phyloP scores from a whole-genome alignment of 208 protist genomes.

The Acanthamoeba culbertsoni region DNA sequence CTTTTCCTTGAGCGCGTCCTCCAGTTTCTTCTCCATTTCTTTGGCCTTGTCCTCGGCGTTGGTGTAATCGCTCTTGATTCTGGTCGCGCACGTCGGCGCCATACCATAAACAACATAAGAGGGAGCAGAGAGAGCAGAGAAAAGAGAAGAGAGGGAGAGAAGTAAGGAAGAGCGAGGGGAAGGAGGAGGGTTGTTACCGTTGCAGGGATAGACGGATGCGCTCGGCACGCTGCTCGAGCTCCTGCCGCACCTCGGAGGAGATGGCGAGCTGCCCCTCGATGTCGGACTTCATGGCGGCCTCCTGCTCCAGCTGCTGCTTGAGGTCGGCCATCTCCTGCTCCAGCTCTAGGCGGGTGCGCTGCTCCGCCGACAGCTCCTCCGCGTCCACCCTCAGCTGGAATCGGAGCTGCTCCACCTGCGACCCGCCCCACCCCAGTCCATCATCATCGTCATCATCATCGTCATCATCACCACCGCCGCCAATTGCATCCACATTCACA shows the following conservation, averaged over 20 bases:
- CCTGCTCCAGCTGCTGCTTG: neutral
- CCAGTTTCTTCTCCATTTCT: conserved; percentile 18
- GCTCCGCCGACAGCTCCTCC: neutral
- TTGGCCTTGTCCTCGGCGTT: conserved; percentile 6
- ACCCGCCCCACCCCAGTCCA: neutral
- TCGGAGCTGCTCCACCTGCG: neutral
- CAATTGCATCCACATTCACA: neutral
- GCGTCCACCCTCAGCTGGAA: conserved; percentile 39
- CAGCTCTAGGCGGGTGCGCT: neutral
- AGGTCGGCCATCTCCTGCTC: conserved; percentile 47
- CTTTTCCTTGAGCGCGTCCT: conserved; percentile 33
- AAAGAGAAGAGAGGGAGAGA: neutral
- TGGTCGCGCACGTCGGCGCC: neutral
- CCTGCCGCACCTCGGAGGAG: neutral
- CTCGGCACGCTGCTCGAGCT: conserved; percentile 30
- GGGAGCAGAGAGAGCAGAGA: neutral
- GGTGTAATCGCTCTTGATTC: neutral
- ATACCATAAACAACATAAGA: neutral
- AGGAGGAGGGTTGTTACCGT: neutral
- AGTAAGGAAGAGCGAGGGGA: no score
- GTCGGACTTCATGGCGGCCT: neutral
- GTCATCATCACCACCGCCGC: no score
- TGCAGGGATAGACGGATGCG: neutral
- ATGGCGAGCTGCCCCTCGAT: conserved; percentile 31
- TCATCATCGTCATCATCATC: no score